These are phyloP conservation scores for Brassica nigra DNA, from an alignment of 345 rosid species.

Conservation along the genomic window DNA sequence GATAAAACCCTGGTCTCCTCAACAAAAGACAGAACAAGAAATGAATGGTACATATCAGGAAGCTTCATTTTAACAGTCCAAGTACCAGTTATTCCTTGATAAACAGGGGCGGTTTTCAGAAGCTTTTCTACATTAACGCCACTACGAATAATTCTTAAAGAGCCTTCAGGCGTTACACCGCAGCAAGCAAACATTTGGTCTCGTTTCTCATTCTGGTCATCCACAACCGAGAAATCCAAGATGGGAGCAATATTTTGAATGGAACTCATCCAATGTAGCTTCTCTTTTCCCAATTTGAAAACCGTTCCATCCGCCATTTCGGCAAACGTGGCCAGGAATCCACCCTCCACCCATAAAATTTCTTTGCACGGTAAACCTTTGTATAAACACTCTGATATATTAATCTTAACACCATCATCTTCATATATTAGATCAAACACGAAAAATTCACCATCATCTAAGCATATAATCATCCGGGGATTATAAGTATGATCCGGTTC, in stretches of 20 bases:
- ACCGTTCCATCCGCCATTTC: slow-evolving; percentile 97
- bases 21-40: slow-evolving; percentile 91
- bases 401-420: slow-evolving; percentile 54
- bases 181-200: slow-evolving; percentile 95
- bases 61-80: slow-evolving; percentile 87
- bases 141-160: slow-evolving; percentile 84
- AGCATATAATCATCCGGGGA: slow-evolving; percentile 76
- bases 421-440: slow-evolving; percentile 67
- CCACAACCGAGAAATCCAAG: slow-evolving; percentile 85
- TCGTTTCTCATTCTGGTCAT: slow-evolving; percentile 81
- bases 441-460: slow-evolving; percentile 87
- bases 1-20: slow-evolving; percentile 95
- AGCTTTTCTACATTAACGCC: slow-evolving; percentile 87
- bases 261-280: slow-evolving; percentile 57
- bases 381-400: slow-evolving; percentile 77
- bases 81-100: slow-evolving; percentile 92
- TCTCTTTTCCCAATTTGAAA: slow-evolving; percentile 71
- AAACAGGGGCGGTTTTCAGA: slow-evolving; percentile 77
- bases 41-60: slow-evolving; percentile 77
- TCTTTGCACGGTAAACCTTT: slow-evolving; percentile 79
- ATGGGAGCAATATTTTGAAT: slow-evolving; percentile 92
- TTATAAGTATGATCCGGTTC: slow-evolving; percentile 63
- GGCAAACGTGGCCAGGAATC: slow-evolving; percentile 72
- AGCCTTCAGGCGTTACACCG: slow-evolving; percentile 97
- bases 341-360: slow-evolving; percentile 87